Evolutionary conservation across 2,329 filamentous ascomycete genomes (phyloP), one percentile per base, ranked within the genome.

Genomic region (Colletotrichum navitas): DNA sequence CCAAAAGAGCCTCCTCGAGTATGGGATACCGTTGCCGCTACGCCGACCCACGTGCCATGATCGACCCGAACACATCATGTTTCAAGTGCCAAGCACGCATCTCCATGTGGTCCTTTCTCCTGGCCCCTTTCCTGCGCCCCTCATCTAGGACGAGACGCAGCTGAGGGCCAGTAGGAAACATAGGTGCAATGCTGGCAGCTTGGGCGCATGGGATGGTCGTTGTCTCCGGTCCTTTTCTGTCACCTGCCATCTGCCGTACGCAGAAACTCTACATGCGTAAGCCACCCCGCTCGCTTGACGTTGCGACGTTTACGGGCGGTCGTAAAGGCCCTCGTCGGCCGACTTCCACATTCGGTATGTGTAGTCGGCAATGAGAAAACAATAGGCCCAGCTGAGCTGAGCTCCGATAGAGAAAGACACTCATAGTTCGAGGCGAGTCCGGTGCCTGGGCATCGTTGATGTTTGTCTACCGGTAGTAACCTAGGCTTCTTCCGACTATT

Each of bases 11-110:
- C 5, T 36, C 8, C 34, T 11, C 21, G 29, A 34, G 24, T 11
- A 5, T 24, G 32, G 43, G 43, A 26, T 21, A 24, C 29, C 43
- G 32, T 21, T 16, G 29, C 14, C 21, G 8, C 34, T 11, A 36
- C 34, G 8, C 10, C 10, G 34, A 11, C 10, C 58, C 16, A 47
- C 26, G 18, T n/a, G 32, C 45, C 43, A 12, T 51, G 59, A 62
- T 62, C 32, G 45, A 47, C 64, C 68, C 45, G 68, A 51, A 67
- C 68, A 59, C 56, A 51, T 68, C 41, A 56, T 63, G 68, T 71
- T 71, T 71, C 68, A 68, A 41, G 24, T 71, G 63, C 64, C 68
- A 68, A 71, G 68, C 60, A n/a, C 26, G 34, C 26, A 41, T 21
- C 34, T 56, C 59, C 59, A 43, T 26, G 32, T 8, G 12, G 21